A percentile compares a stretch with the other conserved stretches of the same genome.
Conservation (phyloP, 2,329 filamentous ascomycete species). For the Neofusicoccum cordaticola region DNA sequence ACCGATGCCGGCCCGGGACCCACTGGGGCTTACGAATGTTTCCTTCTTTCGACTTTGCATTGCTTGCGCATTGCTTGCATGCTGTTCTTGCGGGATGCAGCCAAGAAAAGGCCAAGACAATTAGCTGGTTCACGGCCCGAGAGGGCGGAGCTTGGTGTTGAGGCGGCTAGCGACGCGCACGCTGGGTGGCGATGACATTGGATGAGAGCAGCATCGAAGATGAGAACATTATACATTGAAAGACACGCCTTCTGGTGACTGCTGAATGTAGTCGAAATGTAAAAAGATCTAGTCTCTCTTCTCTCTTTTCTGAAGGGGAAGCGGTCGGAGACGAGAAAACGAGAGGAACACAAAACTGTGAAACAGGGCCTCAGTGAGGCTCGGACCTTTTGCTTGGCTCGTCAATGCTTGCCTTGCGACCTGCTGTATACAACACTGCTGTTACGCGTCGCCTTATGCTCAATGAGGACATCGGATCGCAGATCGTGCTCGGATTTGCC, state of each 20-base stretch:
- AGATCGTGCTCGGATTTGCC: not conserved
- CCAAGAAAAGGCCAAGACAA: not conserved
- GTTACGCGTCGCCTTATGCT: constrained; percentile 8
- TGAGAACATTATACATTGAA: not conserved
- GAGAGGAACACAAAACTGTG: not conserved
- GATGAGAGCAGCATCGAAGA: not conserved
- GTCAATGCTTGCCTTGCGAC: not conserved
- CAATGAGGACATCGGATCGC: not conserved
- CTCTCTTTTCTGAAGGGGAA: not conserved
- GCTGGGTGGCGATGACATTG: not conserved
- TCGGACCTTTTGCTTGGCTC: not conserved
- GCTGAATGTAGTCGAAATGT: too few species aligned
- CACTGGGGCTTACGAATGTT: constrained; percentile 12
- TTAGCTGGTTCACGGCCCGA: not conserved
- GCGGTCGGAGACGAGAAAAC: too few species aligned
- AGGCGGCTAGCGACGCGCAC: not conserved
- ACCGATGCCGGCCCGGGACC: not conserved
- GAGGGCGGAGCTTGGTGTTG: not conserved
- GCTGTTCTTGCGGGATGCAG: not conserved
- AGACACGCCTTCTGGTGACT: not conserved
- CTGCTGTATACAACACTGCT: constrained; percentile 3
- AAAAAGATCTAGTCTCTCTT: not conserved
- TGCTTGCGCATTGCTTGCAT: not conserved
- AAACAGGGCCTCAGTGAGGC: not conserved
- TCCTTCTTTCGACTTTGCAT: not conserved